Conservation (phyloP, 192 early-diverging fungal genomes). For the Coemansia sp. region DNA sequence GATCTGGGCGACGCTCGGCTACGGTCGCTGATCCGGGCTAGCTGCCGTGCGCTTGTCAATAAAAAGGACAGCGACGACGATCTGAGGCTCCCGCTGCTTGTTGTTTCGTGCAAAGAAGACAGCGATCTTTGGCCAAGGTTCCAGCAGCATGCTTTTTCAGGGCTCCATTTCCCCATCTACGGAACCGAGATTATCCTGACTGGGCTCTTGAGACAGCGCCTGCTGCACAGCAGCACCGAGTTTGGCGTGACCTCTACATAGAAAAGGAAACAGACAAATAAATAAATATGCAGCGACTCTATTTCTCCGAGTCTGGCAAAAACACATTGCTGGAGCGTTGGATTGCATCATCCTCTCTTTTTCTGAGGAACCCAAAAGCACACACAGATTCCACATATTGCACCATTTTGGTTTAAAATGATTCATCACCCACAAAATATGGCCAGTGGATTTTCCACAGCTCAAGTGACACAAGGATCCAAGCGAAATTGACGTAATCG, state of each 20-base stretch:
- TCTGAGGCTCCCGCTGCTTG: conserved; percentile 34
- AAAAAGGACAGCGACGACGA: conserved; percentile 9
- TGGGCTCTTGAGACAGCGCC: conserved; percentile 42
- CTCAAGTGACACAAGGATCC: too few species aligned
- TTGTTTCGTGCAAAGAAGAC: conserved; percentile 43
- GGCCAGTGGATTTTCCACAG: too few species aligned
- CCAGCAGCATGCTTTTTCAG: not conserved
- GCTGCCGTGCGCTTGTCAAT: conserved; percentile 9
- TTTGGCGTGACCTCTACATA: conserved; percentile 11
- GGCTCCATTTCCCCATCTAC: conserved; percentile 26
- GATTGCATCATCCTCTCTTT: too few species aligned
- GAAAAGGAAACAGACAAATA: too few species aligned
- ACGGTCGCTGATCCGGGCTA: conserved; percentile 24
- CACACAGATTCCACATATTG: too few species aligned
- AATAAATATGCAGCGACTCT: too few species aligned
- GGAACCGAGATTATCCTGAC: conserved; percentile 33
- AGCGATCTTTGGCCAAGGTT: conserved; percentile 37
- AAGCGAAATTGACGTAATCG: too few species aligned
- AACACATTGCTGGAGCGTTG: too few species aligned
- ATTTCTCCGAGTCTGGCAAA: too few species aligned
- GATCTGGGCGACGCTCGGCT: conserved; percentile 22
- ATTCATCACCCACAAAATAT: too few species aligned
- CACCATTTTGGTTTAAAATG: too few species aligned
- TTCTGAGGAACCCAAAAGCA: too few species aligned
- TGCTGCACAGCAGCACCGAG: conserved; percentile 18